Base-by-base conservation (phyloP, 2,329 filamentous ascomycete species). In the Colletotrichum sidae region DNA sequence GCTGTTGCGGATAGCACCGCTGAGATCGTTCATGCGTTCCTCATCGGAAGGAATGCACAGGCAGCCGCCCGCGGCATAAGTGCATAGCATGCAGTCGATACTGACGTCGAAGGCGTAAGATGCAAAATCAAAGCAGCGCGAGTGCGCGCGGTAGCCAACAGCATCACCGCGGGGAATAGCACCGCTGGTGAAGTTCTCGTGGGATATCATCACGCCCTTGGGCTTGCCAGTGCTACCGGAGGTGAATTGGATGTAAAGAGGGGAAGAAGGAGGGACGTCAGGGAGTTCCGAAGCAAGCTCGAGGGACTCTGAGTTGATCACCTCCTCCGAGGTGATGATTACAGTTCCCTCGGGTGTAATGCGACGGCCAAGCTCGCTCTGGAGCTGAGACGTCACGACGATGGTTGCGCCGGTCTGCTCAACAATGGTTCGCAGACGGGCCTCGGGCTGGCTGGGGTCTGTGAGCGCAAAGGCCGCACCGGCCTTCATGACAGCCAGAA, bases 221-320 rank as follows among this genome's bases (percentile, higher is more conserved):
- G 88, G 88, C 64, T 83, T 84, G 7, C 88, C 88, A 0, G 88
- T 90, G 65, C 86, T 90, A 12, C 88, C 88, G 1, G 87, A 90
- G 10, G 88, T 90, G 72, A 89, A 90, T 71, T 90, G 88, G 70
- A 89, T 85, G 66, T 84, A 85, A 39, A 84, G 78, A 8, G 81
- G 78, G 1, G 77, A 74, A 6, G 73, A 72, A 2, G 81, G 69
- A 3, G 88, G 74, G n/a, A 84, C 79, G 0, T 62, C 53, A 0
- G 79, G 79, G 1, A 81, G 70, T 9, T 57, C 57, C 17, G 35
- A n/a, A 15, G 64, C 54, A 35, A 67, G 59, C 44, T 64, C 57
- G 11, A 60, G 65, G 47, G 55, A 57, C 12, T 65, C 55, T 37
- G 44, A 46, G 25, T 44, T 56, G 42, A 60, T 50, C 45, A 46